Base-by-base conservation (phyloP, 805 yeast species). In the Clavispora carvajalis region DNA sequence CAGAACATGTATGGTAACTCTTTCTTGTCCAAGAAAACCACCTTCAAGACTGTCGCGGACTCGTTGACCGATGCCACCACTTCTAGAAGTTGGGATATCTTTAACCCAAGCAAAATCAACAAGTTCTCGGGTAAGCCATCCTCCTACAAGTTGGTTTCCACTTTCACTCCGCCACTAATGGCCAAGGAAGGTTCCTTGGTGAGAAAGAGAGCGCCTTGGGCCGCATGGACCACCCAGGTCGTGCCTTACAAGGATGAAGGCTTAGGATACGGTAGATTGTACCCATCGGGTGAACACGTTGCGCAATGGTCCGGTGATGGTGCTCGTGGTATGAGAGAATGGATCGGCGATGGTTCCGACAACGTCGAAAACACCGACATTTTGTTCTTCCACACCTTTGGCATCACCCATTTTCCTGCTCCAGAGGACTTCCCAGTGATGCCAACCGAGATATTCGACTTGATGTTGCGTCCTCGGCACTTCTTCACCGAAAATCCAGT, bases 361-460 rank as follows among this genome's bases (percentile, higher is more conserved):
- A 58, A 59, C 16, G 67, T 80, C 54, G 83, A 77, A 50, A 73
- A 80, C 67, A 80, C 86, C 29, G 93, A 85, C 59, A 74, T 85
- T 45, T 74, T 85, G 39, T 66, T 81, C 54, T 85, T 79, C 80
- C 90, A 85, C 63, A 85, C 91, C 22, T 85, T 85, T 55, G 93
- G 93, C 55, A 77, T 85, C 51, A 80, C 91, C 24, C 95, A 85
- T 60, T 81, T 84, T 77, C 95, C 95, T 44, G 82, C 90, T 11
- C 91, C 93, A 44, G 93, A 85, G 68, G 95, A 85, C 63, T 85
- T 84, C 82, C 93, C 93, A 42, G 76, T 85, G 48, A 85, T 85
- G 93, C 93, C 93, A 36, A 83, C 88, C 37, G 95, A 85, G 66
- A 84, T 87, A 55, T 80, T 85, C 54, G 77, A 82, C 44, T 69